A percentile compares a stretch with the other conserved stretches of the same genome.
Evolutionary conservation across 192 early-diverging fungal genomes (phyloP).

Genomic region (Coemansia reversa): DNA sequence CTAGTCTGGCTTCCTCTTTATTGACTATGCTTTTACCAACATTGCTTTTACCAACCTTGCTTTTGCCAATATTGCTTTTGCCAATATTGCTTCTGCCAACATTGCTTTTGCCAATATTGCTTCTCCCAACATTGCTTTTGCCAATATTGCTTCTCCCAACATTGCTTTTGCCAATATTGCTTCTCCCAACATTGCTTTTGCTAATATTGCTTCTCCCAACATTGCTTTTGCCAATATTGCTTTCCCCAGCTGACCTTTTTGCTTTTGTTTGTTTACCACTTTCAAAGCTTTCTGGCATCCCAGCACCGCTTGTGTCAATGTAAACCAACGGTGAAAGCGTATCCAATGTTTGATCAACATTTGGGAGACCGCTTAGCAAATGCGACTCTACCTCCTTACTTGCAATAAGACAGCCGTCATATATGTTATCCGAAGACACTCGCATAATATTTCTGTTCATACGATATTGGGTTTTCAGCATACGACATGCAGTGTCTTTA

Average conservation of each 20-base stretch:
- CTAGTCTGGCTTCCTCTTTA: constrained; percentile 66
- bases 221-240: too few species aligned
- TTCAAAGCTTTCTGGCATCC: not conserved
- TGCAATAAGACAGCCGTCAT: constrained; percentile 1
- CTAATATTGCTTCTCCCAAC: too few species aligned
- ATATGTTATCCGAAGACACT: not conserved
- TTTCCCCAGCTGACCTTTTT: too few species aligned
- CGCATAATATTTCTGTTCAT: constrained; percentile 3
- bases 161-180: too few species aligned
- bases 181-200: too few species aligned
- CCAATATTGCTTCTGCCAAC: too few species aligned
- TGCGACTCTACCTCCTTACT: not conserved
- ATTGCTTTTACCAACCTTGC: not conserved
- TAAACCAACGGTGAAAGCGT: constrained; percentile 3
- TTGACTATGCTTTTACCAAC: constrained; percentile 59
- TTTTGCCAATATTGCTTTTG: too few species aligned
- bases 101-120: too few species aligned
- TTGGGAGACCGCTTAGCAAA: constrained; percentile 1
- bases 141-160: too few species aligned
- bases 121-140: too few species aligned
- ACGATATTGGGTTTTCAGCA: constrained; percentile 13
- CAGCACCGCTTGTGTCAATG: constrained; percentile 11
- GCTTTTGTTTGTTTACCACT: too few species aligned
- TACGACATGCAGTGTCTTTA: not conserved
- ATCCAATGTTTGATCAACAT: not conserved